Conservation (phyloP, 805 yeast genomes). For the Helenozyma baotianmanensis region DNA sequence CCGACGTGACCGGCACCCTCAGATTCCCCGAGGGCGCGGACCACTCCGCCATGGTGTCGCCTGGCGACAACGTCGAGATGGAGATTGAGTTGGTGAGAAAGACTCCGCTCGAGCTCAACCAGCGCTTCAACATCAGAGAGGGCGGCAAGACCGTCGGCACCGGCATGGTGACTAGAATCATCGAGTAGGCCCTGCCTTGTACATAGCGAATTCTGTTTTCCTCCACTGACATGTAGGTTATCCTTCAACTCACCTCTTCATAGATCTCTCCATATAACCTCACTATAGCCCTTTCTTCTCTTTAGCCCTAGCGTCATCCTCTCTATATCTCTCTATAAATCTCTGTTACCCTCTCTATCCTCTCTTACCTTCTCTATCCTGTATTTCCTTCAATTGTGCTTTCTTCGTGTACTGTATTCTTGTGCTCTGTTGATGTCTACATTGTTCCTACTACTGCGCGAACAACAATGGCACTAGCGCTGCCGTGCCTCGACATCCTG, state of each 20-base stretch:
- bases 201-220: slow-evolving; percentile 3
- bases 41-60: slow-evolving; percentile 86
- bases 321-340: too few relatives aligned
- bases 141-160: slow-evolving; percentile 99
- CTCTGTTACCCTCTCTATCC: too few relatives aligned
- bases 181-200: slow-evolving; percentile 43
- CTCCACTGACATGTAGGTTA: neutral
- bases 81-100: slow-evolving; percentile 83
- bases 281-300: too few relatives aligned
- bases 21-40: slow-evolving; percentile 85
- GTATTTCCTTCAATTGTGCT: too few relatives aligned
- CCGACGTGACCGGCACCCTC: slow-evolving; percentile 87
- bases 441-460: too few relatives aligned
- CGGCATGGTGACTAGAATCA: slow-evolving; percentile 90
- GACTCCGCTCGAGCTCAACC: slow-evolving; percentile 92
- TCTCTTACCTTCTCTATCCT: too few relatives aligned
- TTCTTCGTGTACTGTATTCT: too few relatives aligned
- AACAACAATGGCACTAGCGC: too few relatives aligned
- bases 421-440: too few relatives aligned
- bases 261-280: neutral
- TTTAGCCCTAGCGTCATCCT: too few relatives aligned
- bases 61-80: slow-evolving; percentile 99
- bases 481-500: slow-evolving; percentile 31
- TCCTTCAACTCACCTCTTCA: neutral
- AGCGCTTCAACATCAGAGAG: slow-evolving; percentile 98